Evolutionary conservation across 257 asterid species (phyloP).

Genomic region (Penstemon barbatus): DNA sequence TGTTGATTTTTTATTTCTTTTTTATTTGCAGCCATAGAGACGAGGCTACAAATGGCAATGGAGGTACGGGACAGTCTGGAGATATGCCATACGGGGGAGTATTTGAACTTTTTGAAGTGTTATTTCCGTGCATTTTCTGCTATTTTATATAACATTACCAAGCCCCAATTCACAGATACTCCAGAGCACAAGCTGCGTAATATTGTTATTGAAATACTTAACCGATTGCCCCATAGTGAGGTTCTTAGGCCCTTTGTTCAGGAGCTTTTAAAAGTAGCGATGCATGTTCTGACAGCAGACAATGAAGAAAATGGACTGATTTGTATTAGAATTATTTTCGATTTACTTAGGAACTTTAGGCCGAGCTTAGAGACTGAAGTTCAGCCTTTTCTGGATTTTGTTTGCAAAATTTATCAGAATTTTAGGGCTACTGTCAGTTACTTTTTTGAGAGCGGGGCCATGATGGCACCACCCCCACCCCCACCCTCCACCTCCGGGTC

Average conservation of each 20-base stretch:
- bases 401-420: constrained; percentile 93
- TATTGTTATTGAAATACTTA: constrained; percentile 82
- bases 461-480: constrained; percentile 76
- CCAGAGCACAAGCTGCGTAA: constrained; percentile 95
- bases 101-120: constrained; percentile 83
- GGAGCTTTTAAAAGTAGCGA: constrained; percentile 96
- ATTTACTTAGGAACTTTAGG: constrained; percentile 93
- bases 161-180: constrained; percentile 84
- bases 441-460: constrained; percentile 94
- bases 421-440: constrained; percentile 86
- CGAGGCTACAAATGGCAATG: constrained; percentile 91
- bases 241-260: constrained; percentile 94
- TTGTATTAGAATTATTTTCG: constrained; percentile 93
- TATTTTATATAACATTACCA: constrained; percentile 68
- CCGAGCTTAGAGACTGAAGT: constrained; percentile 91
- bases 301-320: constrained; percentile 96
- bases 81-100: constrained; percentile 99
- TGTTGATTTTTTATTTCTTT: constrained; percentile 2
- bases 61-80: constrained; percentile 99
- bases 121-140: constrained; percentile 90
- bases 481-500: constrained; percentile 60
- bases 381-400: constrained; percentile 98
- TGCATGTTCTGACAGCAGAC: constrained; percentile 86
- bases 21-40: constrained; percentile 63
- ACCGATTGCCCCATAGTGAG: constrained; percentile 97